Evolutionary conservation across 2,329 filamentous ascomycete species (phyloP).

Genomic region (Septoria linicola): DNA sequence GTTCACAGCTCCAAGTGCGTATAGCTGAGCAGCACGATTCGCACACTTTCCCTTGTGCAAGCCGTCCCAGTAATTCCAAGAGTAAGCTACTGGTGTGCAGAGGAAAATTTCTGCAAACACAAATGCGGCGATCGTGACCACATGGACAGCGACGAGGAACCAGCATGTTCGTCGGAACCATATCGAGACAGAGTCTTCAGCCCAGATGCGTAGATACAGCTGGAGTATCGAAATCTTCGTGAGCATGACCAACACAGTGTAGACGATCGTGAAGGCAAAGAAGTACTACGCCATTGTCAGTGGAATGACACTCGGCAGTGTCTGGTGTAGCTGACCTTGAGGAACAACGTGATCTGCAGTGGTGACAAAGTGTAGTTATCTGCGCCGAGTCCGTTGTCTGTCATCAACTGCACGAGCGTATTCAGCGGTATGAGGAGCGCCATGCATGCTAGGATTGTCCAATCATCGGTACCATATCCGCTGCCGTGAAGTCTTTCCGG

Average conservation of each 20-base stretch:
- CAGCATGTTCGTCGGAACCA: conserved; percentile 26
- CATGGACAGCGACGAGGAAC: conserved; percentile 17
- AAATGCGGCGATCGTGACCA: conserved; percentile 21
- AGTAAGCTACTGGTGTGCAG: conserved; percentile 19
- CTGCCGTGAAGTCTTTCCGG: conserved; percentile 24
- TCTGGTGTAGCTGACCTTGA: conserved; percentile 12
- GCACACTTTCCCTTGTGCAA: conserved; percentile 22
- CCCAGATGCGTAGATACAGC: conserved; percentile 27
- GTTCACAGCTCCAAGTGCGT: conserved; percentile 25
- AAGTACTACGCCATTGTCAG: conserved; percentile 19
- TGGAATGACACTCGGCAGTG: too few relatives aligned
- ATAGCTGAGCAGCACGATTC: conserved; percentile 19
- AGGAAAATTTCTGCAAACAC: conserved; percentile 21
- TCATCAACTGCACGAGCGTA: conserved; percentile 22
- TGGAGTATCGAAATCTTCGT: conserved; percentile 26
- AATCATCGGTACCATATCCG: conserved; percentile 26
- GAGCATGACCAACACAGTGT: conserved; percentile 23
- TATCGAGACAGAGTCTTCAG: conserved; percentile 17
- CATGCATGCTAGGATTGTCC: conserved; percentile 22
- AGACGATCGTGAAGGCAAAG: conserved; percentile 25
- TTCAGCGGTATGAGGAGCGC: conserved; percentile 21
- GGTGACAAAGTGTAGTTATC: conserved; percentile 24
- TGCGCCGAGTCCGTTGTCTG: conserved; percentile 20
- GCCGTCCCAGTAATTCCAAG: conserved; percentile 25
- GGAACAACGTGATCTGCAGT: conserved; percentile 19